Base-by-base conservation (phyloP, 352 stramenopile species). In the Pythium aristosporum region DNA sequence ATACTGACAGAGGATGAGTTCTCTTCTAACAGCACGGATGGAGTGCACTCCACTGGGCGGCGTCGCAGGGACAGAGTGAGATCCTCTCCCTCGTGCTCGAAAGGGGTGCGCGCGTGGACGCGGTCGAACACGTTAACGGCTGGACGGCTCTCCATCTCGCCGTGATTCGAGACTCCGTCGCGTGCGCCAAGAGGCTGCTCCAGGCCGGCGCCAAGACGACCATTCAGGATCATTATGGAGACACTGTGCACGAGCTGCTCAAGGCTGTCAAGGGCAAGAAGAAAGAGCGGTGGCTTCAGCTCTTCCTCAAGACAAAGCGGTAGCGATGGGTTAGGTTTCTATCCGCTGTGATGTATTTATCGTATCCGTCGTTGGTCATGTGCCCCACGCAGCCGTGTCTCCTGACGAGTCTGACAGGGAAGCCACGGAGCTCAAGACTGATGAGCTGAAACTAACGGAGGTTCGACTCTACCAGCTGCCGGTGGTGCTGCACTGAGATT, bases 31-130 rank as follows among this genome's bases (percentile, higher is more conserved):
- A 92, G 82, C 85, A 93, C 48, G 85, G 82, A 18, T 93, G 82
- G 85, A 91, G 76, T 58, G 85, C 75, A 2, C 59, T 93, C 54
- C 85, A 93, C 60, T 93, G 82, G 85, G 82, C 85, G 18, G 80
- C 82, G 8, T 89, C 85, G 9, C 82, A 91, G 61, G 73, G 73
- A 12, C 82, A 39, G 11, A 13, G 25, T 36, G 51, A 43, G 20
- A 72, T 91, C 10, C 64, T 93, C 3, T 58, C 71, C 23, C 32
- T 77, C 15, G 62, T 93, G 37, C 54, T 93, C 9, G 62, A 76
- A 46, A 65, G 69, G 49, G 75, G 73, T 11, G 66, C 73, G 2
- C 42, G 73, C 43, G 65, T 88, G 10, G 78, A 91, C 66, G 77
- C 73, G 6, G 80, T 88, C 9, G 85, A 91, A 48, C 82, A 89